A percentile compares a stretch with the other conserved stretches of the same genome.
phyloP scores from a whole-genome alignment of 2,329 filamentous ascomycete genomes.

The Paraphoma sp. region DNA sequence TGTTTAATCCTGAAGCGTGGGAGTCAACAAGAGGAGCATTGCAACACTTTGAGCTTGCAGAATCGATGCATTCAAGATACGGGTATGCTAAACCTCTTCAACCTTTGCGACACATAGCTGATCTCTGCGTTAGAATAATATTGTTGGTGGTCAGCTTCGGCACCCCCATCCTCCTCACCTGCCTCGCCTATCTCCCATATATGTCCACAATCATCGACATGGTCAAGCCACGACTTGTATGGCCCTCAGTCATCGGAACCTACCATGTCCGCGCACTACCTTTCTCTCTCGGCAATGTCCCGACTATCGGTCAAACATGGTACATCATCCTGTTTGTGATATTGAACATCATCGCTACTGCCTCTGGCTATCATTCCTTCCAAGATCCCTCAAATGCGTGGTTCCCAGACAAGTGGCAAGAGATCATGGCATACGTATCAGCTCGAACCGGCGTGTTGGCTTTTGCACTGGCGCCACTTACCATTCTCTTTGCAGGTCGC shows the following conservation, averaged over 20 bases:
- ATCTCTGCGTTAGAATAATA: not conserved
- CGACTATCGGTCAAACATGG: conserved; percentile 54
- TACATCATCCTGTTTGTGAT: conserved; percentile 48
- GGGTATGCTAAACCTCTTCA: not conserved
- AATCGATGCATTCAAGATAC: not conserved
- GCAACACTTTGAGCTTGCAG: no score
- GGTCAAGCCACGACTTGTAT: conserved; percentile 19
- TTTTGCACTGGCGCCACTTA: conserved; percentile 37
- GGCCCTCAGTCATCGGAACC: conserved; percentile 16
- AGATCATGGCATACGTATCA: conserved; percentile 37
- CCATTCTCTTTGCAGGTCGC: conserved; percentile 44
- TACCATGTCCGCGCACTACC: conserved; percentile 23
- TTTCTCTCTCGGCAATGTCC: conserved; percentile 39
- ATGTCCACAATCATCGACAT: conserved; percentile 12
- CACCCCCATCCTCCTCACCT: conserved; percentile 14
- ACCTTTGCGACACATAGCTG: not conserved
- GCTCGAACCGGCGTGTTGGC: conserved; percentile 40
- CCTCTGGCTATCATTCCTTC: conserved; percentile 45
- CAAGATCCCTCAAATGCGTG: conserved; percentile 42
- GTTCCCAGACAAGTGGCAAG: conserved; percentile 29
- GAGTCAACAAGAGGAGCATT: not conserved
- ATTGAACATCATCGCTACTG: conserved; percentile 22
- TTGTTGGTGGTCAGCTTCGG: not conserved
- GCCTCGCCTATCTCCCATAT: conserved; percentile 17
- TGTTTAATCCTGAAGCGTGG: not conserved